These are phyloP conservation scores for Hyphodiscus sp. DNA, from an alignment of 2,329 filamentous ascomycete genomes.

Conservation along the genomic window DNA sequence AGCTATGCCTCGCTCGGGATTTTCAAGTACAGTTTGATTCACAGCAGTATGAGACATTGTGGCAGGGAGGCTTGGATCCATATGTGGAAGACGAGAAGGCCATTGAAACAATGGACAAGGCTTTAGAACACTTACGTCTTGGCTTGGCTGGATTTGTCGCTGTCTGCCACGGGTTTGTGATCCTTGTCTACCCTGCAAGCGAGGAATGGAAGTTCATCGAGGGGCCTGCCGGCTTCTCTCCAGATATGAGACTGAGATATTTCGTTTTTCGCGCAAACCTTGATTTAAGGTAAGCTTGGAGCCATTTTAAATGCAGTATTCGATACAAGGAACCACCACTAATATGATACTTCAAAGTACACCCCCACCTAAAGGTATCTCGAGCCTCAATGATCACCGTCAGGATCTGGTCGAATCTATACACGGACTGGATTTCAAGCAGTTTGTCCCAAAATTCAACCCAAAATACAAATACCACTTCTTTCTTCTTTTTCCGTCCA, in stretches of 20 bases:
- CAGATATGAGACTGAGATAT: constrained; percentile 17
- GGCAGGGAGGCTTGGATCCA: constrained; percentile 12
- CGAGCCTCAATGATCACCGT: constrained; percentile 3
- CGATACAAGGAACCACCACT: background rate
- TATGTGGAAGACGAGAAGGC: constrained; percentile 6
- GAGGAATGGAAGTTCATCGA: constrained; percentile 27
- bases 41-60: constrained; percentile 3
- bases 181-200: constrained; percentile 22
- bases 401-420: constrained; percentile 13
- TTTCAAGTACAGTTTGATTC: constrained; percentile 12
- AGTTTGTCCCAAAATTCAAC: constrained; percentile 10
- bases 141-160: constrained; percentile 19
- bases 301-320: background rate
- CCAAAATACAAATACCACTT: constrained; percentile 31
- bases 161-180: constrained; percentile 10
- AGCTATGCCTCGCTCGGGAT: constrained; percentile 23
- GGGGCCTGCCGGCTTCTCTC: background rate
- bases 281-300: background rate
- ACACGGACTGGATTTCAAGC: constrained; percentile 18
- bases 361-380: background rate
- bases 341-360: background rate
- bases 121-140: constrained; percentile 17
- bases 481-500: constrained; percentile 44
- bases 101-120: constrained; percentile 9
- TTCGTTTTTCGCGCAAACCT: constrained; percentile 18